phyloP scores from a whole-genome alignment of 495 filamentous ascomycete species.

The Tetracladium setigerum region DNA sequence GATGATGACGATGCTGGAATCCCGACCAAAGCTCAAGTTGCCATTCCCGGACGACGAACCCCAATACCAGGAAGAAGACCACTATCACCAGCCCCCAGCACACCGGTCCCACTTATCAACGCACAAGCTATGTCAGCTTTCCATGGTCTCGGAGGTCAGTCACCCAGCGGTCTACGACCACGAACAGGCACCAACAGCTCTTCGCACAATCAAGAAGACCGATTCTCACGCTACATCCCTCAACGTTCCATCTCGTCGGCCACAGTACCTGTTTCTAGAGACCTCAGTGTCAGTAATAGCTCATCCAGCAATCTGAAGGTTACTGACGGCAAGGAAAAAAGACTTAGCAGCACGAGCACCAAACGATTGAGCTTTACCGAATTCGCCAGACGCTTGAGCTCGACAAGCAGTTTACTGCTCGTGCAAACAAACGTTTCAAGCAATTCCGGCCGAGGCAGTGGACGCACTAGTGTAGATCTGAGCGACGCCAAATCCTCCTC shows the following conservation, averaged over 20 bases:
- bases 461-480: conserved; percentile 16
- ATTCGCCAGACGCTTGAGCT: conserved; percentile 43
- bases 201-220: conserved; percentile 6
- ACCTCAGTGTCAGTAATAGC: background rate
- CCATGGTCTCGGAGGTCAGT: conserved; percentile 4
- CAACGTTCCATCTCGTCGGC: conserved; percentile 17
- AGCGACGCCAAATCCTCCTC: conserved; percentile 39
- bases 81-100: conserved; percentile 8
- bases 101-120: conserved; percentile 16
- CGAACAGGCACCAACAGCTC: conserved; percentile 11
- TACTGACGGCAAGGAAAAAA: conserved; percentile 22
- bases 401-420: conserved; percentile 43
- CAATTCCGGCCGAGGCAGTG: too few species aligned
- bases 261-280: conserved; percentile 8
- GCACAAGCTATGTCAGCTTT: conserved; percentile 17
- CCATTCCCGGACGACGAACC: conserved; percentile 36
- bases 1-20: conserved; percentile 26
- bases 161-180: conserved; percentile 5
- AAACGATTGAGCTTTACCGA: conserved; percentile 47
- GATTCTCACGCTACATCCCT: conserved; percentile 13
- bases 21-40: conserved; percentile 31
- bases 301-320: background rate
- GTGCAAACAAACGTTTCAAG: conserved; percentile 39
- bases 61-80: conserved; percentile 10
- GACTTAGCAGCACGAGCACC: conserved; percentile 35